phyloP scores from a whole-genome alignment of 208 protist genomes.

The Trypanosoma grayi region DNA sequence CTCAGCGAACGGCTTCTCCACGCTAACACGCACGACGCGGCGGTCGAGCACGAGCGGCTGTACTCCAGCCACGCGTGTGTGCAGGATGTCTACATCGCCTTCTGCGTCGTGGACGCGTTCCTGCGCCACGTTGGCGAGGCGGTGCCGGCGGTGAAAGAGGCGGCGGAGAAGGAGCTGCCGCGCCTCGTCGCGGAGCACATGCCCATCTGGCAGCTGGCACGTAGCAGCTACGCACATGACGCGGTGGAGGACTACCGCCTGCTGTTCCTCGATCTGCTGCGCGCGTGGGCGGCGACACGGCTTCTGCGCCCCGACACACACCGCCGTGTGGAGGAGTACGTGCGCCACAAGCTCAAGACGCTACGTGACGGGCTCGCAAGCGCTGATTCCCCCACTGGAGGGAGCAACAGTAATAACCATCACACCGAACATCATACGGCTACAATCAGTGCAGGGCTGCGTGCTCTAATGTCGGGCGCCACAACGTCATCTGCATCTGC shows the following conservation, averaged over 20 bases:
- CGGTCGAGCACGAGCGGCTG: conserved; percentile 31
- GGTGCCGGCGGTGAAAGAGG: conserved; percentile 15
- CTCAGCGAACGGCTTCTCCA: conserved; percentile 18
- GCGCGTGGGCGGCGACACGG: conserved; percentile 46
- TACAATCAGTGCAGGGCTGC: conserved; percentile 13
- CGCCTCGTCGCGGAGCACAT: conserved; percentile 54
- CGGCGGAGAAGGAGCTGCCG: conserved; percentile 48
- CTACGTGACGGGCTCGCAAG: conserved; percentile 33
- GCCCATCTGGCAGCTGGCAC: conserved; percentile 29
- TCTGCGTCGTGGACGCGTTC: conserved; percentile 65
- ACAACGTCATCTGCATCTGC: not conserved
- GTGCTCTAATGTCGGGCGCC: conserved; percentile 2
- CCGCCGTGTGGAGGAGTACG: conserved; percentile 58
- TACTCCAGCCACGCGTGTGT: conserved; percentile 60
- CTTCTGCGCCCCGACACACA: conserved; percentile 37
- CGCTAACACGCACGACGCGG: conserved; percentile 2
- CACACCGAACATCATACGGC: not conserved
- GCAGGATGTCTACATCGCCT: conserved; percentile 74
- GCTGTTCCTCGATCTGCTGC: conserved; percentile 57
- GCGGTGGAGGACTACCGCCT: conserved; percentile 55
- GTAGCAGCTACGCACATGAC: conserved; percentile 26
- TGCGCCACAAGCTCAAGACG: conserved; percentile 58
- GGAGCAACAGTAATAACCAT: conserved; percentile 5
- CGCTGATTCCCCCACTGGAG: conserved; percentile 17
- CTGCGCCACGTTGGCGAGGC: conserved; percentile 38